A percentile compares a stretch with the other conserved stretches of the same genome.
Conservation (phyloP, 2,329 filamentous ascomycete species). For the Pseudogymnoascus sp. region DNA sequence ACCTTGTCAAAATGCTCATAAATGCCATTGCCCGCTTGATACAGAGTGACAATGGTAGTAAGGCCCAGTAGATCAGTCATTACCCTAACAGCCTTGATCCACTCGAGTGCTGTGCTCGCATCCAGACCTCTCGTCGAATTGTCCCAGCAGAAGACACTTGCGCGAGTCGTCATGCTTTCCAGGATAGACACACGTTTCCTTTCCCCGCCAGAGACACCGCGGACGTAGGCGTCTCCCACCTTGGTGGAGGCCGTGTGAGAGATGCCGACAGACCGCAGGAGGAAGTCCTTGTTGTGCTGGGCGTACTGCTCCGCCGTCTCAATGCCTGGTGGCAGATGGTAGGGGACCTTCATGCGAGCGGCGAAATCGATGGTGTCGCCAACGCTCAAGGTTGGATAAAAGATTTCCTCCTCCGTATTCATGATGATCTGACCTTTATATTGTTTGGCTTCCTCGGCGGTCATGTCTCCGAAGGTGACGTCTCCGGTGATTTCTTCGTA, state of each 20-base stretch:
- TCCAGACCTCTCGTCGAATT: constrained; percentile 60
- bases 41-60: constrained; percentile 55
- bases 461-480: constrained; percentile 45
- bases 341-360: constrained; percentile 49
- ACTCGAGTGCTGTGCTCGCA: constrained; percentile 54
- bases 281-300: constrained; percentile 45
- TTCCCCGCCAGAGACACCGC: constrained; percentile 55
- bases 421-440: constrained; percentile 51
- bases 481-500: constrained; percentile 51
- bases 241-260: constrained; percentile 48
- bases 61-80: constrained; percentile 56
- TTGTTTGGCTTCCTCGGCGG: constrained; percentile 33
- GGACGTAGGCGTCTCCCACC: constrained; percentile 50
- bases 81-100: constrained; percentile 49
- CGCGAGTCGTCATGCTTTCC: constrained; percentile 32
- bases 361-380: constrained; percentile 46
- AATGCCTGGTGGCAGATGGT: constrained; percentile 40
- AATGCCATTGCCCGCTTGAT: constrained; percentile 63
- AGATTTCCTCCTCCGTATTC: constrained; percentile 45
- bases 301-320: constrained; percentile 37
- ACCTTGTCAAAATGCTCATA: constrained; percentile 65
- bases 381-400: constrained; percentile 43
- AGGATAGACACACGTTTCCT: constrained; percentile 54
- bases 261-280: constrained; percentile 33
- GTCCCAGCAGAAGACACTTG: constrained; percentile 55